phyloP scores from a whole-genome alignment of 306 rosid species.

The Ochetophila trinervis region DNA sequence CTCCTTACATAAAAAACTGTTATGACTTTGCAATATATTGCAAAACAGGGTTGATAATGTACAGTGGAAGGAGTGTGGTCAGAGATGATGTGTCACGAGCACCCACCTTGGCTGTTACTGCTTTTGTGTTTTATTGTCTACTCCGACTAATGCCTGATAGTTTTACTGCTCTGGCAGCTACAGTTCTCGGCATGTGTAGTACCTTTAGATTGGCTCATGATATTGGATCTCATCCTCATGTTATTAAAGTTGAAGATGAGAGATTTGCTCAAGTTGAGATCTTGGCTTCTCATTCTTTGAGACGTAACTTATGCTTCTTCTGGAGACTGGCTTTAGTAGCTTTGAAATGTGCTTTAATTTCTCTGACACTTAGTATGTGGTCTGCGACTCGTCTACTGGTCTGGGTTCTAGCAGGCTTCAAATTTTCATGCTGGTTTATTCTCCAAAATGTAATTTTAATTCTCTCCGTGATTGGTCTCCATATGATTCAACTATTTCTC shows the following conservation, averaged over 20 bases:
- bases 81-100: slow-evolving; percentile 65
- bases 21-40: slow-evolving; percentile 85
- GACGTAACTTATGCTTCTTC: too few species aligned
- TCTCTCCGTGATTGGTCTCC: too few species aligned
- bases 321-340: too few species aligned
- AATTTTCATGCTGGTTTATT: too few species aligned
- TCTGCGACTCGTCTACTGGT: too few species aligned
- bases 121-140: slow-evolving; percentile 35
- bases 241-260: slow-evolving; percentile 53
- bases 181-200: slow-evolving; percentile 46
- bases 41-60: slow-evolving; percentile 66
- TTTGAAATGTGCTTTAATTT: too few species aligned
- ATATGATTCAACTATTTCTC: too few species aligned
- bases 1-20: slow-evolving; percentile 64
- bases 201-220: slow-evolving; percentile 42
- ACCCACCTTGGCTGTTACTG: slow-evolving; percentile 46
- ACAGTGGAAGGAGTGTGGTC: slow-evolving; percentile 35
- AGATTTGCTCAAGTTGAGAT: background rate
- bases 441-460: too few species aligned
- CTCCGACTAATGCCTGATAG: slow-evolving; percentile 32
- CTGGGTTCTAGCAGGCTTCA: too few species aligned
- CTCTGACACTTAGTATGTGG: too few species aligned
- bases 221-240: slow-evolving; percentile 52
- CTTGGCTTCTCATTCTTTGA: too few species aligned
- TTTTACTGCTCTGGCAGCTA: slow-evolving; percentile 30